These are phyloP conservation scores for Piper betle DNA, from an alignment of 164 flowering plant species.

Conservation along the genomic window DNA sequence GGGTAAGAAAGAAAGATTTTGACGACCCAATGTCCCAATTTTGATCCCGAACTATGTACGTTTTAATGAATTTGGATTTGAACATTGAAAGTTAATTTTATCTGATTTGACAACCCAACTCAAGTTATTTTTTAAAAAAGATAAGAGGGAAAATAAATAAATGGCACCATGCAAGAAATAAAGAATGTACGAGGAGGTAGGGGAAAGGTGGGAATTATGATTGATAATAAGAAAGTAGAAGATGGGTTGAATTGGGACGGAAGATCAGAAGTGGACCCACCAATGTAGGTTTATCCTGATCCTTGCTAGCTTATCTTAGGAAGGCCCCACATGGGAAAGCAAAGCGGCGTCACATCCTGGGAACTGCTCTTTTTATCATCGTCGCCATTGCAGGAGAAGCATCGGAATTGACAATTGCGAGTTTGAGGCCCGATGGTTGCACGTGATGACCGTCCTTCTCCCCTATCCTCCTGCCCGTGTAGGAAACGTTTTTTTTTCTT, in stretches of 20 bases:
- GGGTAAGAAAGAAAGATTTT: no score
- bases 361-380: not conserved
- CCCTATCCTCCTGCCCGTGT: not conserved
- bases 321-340: not conserved
- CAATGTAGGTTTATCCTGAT: not conserved
- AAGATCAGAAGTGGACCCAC: not conserved
- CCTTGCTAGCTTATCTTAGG: not conserved
- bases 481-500: not conserved
- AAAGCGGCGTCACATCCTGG: not conserved
- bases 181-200: not conserved
- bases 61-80: no score
- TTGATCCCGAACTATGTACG: no score
- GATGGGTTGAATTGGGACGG: not conserved
- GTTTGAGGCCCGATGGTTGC: not conserved
- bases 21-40: no score
- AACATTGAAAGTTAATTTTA: no score
- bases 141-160: no score
- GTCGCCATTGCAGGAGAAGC: not conserved
- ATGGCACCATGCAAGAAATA: not conserved
- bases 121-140: no score
- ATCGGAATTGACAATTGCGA: not conserved
- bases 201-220: no score
- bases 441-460: not conserved
- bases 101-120: no score
- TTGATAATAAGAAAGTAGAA: not conserved